Evolutionary conservation across 495 filamentous ascomycete genomes (phyloP), one percentile per base, ranked within the genome.

Genomic region (Aspergillus homomorphus): DNA sequence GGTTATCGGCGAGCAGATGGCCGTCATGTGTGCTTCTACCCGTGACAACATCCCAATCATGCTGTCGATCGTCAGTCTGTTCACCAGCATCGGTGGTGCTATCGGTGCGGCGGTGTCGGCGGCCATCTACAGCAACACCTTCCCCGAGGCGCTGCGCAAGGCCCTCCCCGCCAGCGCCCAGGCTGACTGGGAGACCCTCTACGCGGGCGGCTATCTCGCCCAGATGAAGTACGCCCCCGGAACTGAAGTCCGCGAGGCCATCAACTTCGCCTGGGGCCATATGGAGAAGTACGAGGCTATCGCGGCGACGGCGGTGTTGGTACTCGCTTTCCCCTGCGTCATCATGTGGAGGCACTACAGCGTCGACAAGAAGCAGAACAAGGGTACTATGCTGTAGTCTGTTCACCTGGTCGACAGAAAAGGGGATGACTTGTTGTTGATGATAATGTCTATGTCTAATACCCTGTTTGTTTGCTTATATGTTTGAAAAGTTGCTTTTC

Each of bases 1-100:
- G 6, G 73, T 91, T 54, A 87, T 91, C 65, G 79, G 76, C 51
- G 80, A 88, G 62, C 83, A 92, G 58, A 87, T 91, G 69, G 87
- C 87, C 4, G 83, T 84, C 69, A 89, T 91, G 87, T 86, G 88
- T 0, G 83, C 81, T 4, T 79, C 83, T 6, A 72, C 73, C 21
- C 73, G 80, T 2, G 80, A 90, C 53, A 77, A 87, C 50, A 80
- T 92, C 19, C 88, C 90, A 23, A 83, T 85, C 56, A 84, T 89
- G 63, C 77, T 92, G 4, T 87, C 90, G 0, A 63, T 93, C 43
- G 73, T 87, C 53, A 77, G 79, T 21, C 77, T 92, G 64, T 89
- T 89, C 70, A 75, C 79, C 49, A 82, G 72, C 56, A 74, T 92
- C 10, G 90, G 90, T 14, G 86, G 87, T 45, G 84, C 84, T 12